Percentiles rank a stretch among this genome's conserved stretches.
These are phyloP conservation scores for Astragalus membranaceus DNA, from an alignment of 306 rosid genomes.

Conservation along the genomic window DNA sequence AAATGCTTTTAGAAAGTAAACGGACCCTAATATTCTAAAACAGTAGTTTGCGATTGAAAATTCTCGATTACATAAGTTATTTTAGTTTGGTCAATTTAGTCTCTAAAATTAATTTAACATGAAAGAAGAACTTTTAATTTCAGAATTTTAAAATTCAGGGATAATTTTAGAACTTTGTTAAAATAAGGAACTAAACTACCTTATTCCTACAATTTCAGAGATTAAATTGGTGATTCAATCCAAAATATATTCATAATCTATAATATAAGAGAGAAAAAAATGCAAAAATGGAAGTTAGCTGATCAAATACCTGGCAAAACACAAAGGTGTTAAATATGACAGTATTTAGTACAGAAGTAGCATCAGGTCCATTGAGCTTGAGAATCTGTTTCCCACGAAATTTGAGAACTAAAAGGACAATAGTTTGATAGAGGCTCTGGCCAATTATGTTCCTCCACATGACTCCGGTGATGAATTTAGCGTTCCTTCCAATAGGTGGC, in stretches of 20 bases:
- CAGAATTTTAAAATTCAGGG: no score
- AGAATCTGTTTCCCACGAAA: conserved; percentile 49
- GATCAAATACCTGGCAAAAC: conserved; percentile 72
- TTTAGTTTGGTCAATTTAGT: no score
- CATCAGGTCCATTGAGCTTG: conserved; percentile 42
- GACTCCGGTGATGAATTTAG: conserved; percentile 47
- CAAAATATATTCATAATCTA: not conserved
- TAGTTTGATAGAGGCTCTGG: conserved; percentile 72
- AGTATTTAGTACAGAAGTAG: conserved; percentile 44
- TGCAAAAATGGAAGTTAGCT: not conserved
- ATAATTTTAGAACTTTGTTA: no score
- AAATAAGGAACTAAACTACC: no score
- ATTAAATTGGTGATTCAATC: no score
- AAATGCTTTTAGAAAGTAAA: no score
- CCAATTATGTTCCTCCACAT: conserved; percentile 94
- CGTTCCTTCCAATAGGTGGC: conserved; percentile 63
- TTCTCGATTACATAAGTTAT: no score
- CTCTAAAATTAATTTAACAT: no score
- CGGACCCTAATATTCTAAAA: no score
- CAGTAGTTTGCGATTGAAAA: no score
- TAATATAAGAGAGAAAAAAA: not conserved
- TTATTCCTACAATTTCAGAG: no score
- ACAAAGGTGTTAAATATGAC: conserved; percentile 84
- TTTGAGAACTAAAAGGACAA: conserved; percentile 55
- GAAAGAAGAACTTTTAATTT: no score